Conservation (phyloP, 805 yeast species). For the Candida gorgasii region DNA sequence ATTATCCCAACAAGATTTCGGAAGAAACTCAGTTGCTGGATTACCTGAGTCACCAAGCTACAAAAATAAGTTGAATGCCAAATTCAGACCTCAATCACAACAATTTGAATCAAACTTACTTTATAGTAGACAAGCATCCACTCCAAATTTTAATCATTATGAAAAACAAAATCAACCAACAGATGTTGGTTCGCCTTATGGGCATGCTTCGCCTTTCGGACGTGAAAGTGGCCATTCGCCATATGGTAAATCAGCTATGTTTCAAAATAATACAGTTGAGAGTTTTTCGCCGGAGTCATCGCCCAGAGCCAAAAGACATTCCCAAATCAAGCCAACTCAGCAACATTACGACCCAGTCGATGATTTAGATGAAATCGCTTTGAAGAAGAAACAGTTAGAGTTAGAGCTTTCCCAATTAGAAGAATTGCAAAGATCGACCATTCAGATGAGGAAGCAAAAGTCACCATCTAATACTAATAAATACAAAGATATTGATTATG, state of each 20-base stretch:
- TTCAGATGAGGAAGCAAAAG: slow-evolving; percentile 13
- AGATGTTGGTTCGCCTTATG: no score
- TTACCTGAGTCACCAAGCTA: slow-evolving; percentile 14
- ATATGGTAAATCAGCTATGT: slow-evolving; percentile 14
- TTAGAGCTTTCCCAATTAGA: slow-evolving; percentile 33
- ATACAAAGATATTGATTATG: slow-evolving; percentile 15
- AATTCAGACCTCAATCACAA: slow-evolving; percentile 21
- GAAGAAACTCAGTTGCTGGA: slow-evolving; percentile 15
- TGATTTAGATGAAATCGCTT: slow-evolving; percentile 31
- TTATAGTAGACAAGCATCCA: slow-evolving; percentile 15
- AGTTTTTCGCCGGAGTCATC: slow-evolving; percentile 26
- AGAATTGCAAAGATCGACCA: slow-evolving; percentile 15
- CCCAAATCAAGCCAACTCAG: slow-evolving; percentile 1
- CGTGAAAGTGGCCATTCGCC: slow-evolving; percentile 2
- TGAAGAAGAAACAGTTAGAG: slow-evolving; percentile 40
- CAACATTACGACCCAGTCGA: slow-evolving; percentile 11
- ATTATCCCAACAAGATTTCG: slow-evolving; percentile 16
- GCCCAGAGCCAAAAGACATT: slow-evolving; percentile 10
- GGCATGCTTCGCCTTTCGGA: no score
- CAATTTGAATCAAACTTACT: slow-evolving; percentile 8
- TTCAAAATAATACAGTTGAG: slow-evolving; percentile 25
- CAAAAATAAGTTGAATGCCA: slow-evolving; percentile 9
- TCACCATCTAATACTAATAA: slow-evolving; percentile 11
- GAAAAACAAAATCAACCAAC: slow-evolving; percentile 1
- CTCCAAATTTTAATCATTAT: slow-evolving; percentile 16